phyloP scores from a whole-genome alignment of 2,329 filamentous ascomycete genomes.

The Thelonectria blattea region DNA sequence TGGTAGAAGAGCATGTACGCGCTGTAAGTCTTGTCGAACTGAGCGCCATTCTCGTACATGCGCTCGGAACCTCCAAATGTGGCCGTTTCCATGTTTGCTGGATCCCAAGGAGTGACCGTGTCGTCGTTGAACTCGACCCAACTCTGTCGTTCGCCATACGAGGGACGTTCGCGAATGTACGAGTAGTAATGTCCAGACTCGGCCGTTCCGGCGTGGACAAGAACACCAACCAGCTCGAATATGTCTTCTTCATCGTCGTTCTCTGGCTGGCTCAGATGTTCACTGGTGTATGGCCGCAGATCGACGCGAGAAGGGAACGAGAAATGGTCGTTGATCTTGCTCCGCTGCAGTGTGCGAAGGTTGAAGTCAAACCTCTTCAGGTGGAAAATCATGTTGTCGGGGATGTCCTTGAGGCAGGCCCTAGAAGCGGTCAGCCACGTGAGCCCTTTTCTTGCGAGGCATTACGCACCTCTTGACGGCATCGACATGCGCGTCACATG shows the following conservation, averaged over 20 bases:
- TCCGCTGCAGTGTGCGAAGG: constrained; percentile 75
- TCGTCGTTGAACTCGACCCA: constrained; percentile 98
- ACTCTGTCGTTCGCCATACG: constrained; percentile 50
- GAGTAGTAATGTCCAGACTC: constrained; percentile 98
- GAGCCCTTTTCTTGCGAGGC: neutral
- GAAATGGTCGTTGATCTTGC: constrained; percentile 96
- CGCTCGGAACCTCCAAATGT: constrained; percentile 80
- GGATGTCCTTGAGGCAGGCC: constrained; percentile 89
- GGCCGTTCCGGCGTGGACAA: constrained; percentile 91
- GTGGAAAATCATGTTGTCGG: constrained; percentile 94
- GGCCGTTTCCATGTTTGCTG: constrained; percentile 71
- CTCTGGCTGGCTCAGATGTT: constrained; percentile 72
- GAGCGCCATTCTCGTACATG: constrained; percentile 54
- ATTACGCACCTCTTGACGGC: constrained; percentile 79
- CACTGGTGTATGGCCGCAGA: constrained; percentile 89
- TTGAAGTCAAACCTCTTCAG: constrained; percentile 89
- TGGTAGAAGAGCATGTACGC: constrained; percentile 99
- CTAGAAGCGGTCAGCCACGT: constrained; percentile 47
- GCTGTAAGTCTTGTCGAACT: constrained; percentile 76
- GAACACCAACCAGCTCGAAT: constrained; percentile 92
- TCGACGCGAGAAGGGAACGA: constrained; percentile 84
- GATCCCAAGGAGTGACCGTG: constrained; percentile 78
- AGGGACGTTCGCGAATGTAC: constrained; percentile 82
- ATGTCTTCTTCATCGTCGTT: constrained; percentile 68
- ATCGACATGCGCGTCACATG: constrained; percentile 86